Base-by-base conservation (phyloP, 192 early-diverging fungal genomes). In the Backusella tarrabulga region DNA sequence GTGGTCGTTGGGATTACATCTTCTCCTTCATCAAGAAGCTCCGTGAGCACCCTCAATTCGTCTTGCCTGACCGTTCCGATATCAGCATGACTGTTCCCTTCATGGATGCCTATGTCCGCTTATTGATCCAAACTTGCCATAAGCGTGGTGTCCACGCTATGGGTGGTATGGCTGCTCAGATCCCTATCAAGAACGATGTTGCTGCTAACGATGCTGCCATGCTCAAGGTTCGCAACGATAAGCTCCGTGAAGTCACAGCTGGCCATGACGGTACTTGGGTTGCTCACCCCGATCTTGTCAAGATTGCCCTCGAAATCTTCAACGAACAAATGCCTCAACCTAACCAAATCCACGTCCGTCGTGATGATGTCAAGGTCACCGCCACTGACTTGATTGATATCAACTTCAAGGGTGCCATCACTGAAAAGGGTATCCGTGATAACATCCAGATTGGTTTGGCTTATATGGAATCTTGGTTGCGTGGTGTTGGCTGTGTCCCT, bases 1-100 rank as follows among this genome's bases (percentile, higher is more conserved):
- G 97, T 88, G 97, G 97, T 66, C 92, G 97, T 67, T 99, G 97
- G 97, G 97, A 99, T 88, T 99, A 99, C 89, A 99, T 99, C 86
- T 99, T 99, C 86, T 95, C 94, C 9, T 92, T 95, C 80, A 99
- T 99, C 90, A 99, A 99, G 88, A 95, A 96, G 89, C 92, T 99
- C 90, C 92, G 95, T 67, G 89, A 94, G 84, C 87, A 96, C 84
- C 89, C 93, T 77, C 89, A 91, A 63, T 97, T 91, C 81, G 87
- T 96, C 52, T 87, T 99, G 44, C 97, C 97, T 66, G 92, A 97
- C 82, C 96, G 97, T 81, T 88, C 88, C 15, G 95, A 93, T 80
- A 93, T 99, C 29, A 89, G 90, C 75, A 99, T 99, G 97, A 95
- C 93, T 26, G 91, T 93, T 44, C 97, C 96, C 50, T 99, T 99